Evolutionary conservation across 257 asterid genomes (phyloP), one percentile per base, ranked within the genome.

Genomic region (Solanum arcanum): DNA sequence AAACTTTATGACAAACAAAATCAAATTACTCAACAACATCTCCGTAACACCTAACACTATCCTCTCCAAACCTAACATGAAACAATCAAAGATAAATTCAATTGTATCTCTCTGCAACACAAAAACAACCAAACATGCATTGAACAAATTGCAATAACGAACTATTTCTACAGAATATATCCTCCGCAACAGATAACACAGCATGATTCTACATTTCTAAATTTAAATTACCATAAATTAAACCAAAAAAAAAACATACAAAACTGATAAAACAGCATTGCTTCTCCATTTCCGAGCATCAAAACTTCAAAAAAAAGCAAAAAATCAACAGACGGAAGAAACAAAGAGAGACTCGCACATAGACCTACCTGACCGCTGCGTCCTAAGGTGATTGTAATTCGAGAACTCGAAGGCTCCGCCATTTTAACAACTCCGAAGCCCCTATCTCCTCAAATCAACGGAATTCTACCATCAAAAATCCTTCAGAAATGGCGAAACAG

Each of bases 371-470:
- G 98, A 87, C 98, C 96, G 72, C 91, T 83, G 86, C 94, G 94
- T n/a, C 99, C 98, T 62, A 96, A 95, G 83, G 97, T 95, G 83
- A 96, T 94, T 88, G 98, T 96, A 29, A 96, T 94, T 46, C 94
- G 94, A 83, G 99, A 93, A 94, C 95, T 90, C 37, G 98, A 93
- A 88, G 89, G 23, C 89, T 94, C 98, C 42, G 94, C 92, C 99
- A 96, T 96, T 88, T 86, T 15, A 74, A 81, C 41, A 86, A 56
- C 91, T 86, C 86, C 29, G 47, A 80, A 91, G 69, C 88, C 84
- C 88, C 21, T 87, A 76, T 70, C 41, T 77, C 66, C 52, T 73
- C 31, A 44, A 56, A 88, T 83, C 60, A 41, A 69, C 64, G 35
- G 29, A 66, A 29, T 8, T 70, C 18, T 13, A 52, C 73, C 69